Conservation (phyloP, 208 protist genomes). For the Trypanosoma theileri region DNA sequence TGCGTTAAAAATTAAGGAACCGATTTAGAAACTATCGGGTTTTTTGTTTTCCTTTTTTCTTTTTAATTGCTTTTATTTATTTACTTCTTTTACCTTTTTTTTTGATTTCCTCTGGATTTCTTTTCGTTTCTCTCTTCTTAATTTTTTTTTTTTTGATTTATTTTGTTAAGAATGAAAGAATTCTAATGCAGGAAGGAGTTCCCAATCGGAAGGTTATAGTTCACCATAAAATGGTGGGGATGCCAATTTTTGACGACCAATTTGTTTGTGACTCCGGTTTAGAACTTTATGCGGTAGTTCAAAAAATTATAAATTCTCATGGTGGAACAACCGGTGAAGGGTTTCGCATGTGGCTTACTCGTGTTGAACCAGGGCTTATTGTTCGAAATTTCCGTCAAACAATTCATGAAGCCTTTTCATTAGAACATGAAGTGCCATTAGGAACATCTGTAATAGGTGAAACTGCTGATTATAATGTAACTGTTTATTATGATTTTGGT, state of each 20-base stretch:
- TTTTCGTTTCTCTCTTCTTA: slow-evolving; percentile 1
- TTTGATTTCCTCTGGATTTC: slow-evolving; percentile 10
- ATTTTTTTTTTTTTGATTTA: slow-evolving; percentile 17
- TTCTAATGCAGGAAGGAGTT: slow-evolving; percentile 3
- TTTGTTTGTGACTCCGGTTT: slow-evolving; percentile 27
- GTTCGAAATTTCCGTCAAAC: slow-evolving; percentile 51
- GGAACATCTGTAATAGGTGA: not conserved
- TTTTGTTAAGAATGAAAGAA: not conserved
- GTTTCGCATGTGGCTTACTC: slow-evolving; percentile 61
- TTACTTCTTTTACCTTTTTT: slow-evolving; percentile 10
- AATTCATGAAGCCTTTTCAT: slow-evolving; percentile 42
- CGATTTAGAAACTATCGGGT: not conserved
- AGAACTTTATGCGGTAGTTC: slow-evolving; percentile 44
- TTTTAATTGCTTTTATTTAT: slow-evolving; percentile 8
- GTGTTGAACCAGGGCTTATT: slow-evolving; percentile 68
- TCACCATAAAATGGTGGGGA: slow-evolving; percentile 66
- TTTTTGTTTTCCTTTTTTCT: slow-evolving; percentile 10
- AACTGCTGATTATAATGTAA: slow-evolving; percentile 20
- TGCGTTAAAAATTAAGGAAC: no score
- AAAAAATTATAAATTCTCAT: slow-evolving; percentile 57
- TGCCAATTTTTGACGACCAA: slow-evolving; percentile 65
- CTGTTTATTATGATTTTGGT: slow-evolving; percentile 77
- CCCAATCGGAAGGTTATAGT: slow-evolving; percentile 29
- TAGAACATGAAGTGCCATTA: slow-evolving; percentile 18
- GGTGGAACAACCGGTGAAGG: slow-evolving; percentile 37